These are phyloP conservation scores for Diospyros lotus DNA, from an alignment of 148 eudicot species.

Conservation along the genomic window DNA sequence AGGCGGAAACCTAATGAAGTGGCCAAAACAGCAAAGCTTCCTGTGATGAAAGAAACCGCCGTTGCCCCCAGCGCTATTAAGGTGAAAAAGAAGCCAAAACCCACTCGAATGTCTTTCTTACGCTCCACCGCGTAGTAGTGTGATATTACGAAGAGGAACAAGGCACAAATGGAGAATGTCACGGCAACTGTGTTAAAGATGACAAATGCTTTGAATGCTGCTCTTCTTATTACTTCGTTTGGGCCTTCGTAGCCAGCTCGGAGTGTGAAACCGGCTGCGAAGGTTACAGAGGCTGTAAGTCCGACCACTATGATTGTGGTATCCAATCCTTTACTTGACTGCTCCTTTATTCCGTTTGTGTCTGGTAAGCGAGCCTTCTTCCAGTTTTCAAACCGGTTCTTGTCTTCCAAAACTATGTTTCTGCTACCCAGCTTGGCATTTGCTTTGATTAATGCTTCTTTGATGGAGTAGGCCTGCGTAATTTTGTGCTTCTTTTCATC, in stretches of 20 bases:
- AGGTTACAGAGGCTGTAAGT: constrained; percentile 6
- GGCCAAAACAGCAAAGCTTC: neutral
- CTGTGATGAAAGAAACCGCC: constrained; percentile 5
- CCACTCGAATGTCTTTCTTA: neutral
- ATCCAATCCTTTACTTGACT: no score
- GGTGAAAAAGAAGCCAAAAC: no score
- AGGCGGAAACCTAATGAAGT: neutral
- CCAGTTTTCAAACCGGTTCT: no score
- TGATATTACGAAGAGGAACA: neutral
- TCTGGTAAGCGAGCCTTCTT: no score
- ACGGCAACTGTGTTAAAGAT: neutral
- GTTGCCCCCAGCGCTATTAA: neutral
- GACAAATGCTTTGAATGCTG: constrained; percentile 10
- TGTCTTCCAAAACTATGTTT: no score
- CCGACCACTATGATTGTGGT: constrained; percentile 3
- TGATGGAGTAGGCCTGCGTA: no score
- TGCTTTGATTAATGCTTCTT: no score
- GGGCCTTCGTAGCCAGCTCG: neutral
- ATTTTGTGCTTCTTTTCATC: no score
- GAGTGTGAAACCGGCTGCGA: constrained; percentile 6
- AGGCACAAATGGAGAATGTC: neutral
- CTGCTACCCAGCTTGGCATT: no score
- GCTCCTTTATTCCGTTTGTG: no score
- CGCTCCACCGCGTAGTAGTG: no score
- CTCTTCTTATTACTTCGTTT: neutral